phyloP scores from a whole-genome alignment of 2,329 filamentous ascomycete genomes.

The Neurospora sp. region DNA sequence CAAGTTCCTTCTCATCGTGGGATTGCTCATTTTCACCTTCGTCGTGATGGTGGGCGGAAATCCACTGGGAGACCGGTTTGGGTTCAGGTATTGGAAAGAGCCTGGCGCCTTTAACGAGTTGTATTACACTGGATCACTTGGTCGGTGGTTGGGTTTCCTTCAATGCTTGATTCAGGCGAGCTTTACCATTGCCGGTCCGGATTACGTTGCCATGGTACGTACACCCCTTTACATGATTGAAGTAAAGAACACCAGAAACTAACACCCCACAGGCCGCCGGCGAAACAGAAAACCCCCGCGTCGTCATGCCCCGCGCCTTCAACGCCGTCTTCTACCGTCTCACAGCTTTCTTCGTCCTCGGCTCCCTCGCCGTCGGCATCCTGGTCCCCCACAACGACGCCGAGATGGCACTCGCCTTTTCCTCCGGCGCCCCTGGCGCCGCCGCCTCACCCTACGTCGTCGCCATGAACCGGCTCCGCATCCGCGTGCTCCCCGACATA shows the following conservation, averaged over 20 bases:
- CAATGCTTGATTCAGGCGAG: constrained; percentile 62
- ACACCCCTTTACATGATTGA: background rate
- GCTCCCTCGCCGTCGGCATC: constrained; percentile 51
- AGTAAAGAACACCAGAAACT: background rate
- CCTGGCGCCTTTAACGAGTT: constrained; percentile 63
- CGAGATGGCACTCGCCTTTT: constrained; percentile 43
- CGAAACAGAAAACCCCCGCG: constrained; percentile 56
- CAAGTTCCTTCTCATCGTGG: constrained; percentile 63
- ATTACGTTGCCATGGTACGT: constrained; percentile 46
- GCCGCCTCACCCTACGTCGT: constrained; percentile 44
- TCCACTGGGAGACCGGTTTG: constrained; percentile 59
- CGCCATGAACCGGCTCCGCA: constrained; percentile 26
- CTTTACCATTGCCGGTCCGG: constrained; percentile 57
- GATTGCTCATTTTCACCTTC: constrained; percentile 67
- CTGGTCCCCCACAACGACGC: constrained; percentile 48
- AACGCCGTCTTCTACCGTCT: constrained; percentile 67
- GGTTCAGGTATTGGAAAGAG: constrained; percentile 58
- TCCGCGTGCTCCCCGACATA: constrained; percentile 46
- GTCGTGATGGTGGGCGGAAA: constrained; percentile 78
- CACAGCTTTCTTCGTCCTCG: constrained; percentile 61
- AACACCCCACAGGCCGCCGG: constrained; percentile 24
- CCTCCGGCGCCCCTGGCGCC: constrained; percentile 33
- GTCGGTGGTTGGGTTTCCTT: constrained; percentile 67
- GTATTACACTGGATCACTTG: constrained; percentile 54
- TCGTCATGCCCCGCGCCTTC: constrained; percentile 57